Percentiles rank a stretch among this genome's conserved stretches.
phyloP scores from a whole-genome alignment of 2,329 filamentous ascomycete species.

The Aspergillus sp. region DNA sequence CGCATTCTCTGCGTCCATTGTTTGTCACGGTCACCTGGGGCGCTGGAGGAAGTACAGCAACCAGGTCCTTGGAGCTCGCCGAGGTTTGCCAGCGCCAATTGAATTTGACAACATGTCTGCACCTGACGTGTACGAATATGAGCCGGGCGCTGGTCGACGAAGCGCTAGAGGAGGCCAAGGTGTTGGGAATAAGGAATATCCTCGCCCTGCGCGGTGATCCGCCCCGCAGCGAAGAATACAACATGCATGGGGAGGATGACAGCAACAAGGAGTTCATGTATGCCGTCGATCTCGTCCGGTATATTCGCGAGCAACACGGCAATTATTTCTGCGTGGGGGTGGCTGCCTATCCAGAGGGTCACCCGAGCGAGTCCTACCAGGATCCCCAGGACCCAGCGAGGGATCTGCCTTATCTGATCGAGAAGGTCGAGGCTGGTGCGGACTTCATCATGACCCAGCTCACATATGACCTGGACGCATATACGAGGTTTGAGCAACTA shows the following conservation, averaged over 20 bases:
- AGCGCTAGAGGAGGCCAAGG: slow-evolving; percentile 82
- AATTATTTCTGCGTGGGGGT: slow-evolving; percentile 97
- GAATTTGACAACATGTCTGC: slow-evolving; percentile 85
- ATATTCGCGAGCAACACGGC: slow-evolving; percentile 76
- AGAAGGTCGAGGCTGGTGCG: slow-evolving; percentile 83
- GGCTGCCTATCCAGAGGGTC: slow-evolving; percentile 89
- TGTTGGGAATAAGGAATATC: slow-evolving; percentile 84
- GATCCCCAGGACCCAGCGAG: slow-evolving; percentile 56
- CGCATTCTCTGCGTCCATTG: slow-evolving; percentile 75
- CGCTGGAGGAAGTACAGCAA: slow-evolving; percentile 82
- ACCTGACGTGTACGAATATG: slow-evolving; percentile 98
- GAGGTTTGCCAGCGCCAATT: slow-evolving; percentile 91
- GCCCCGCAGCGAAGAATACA: slow-evolving; percentile 80
- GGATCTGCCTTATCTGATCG: slow-evolving; percentile 79
- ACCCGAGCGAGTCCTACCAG: slow-evolving; percentile 82
- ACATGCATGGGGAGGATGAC: slow-evolving; percentile 51
- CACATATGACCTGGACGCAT: slow-evolving; percentile 84
- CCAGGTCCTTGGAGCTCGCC: slow-evolving; percentile 85
- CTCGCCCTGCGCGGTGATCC: slow-evolving; percentile 86
- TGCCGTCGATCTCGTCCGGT: slow-evolving; percentile 79
- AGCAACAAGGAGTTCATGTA: slow-evolving; percentile 74
- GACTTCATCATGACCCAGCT: slow-evolving; percentile 99
- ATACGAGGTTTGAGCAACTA: slow-evolving; percentile 65
- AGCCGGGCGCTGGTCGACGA: slow-evolving; percentile 75
- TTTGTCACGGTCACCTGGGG: slow-evolving; percentile 99